A percentile compares a stretch with the other conserved stretches of the same genome.
phyloP scores from a whole-genome alignment of 2,329 filamentous ascomycete species.

The Aspergillus novofumigatus region DNA sequence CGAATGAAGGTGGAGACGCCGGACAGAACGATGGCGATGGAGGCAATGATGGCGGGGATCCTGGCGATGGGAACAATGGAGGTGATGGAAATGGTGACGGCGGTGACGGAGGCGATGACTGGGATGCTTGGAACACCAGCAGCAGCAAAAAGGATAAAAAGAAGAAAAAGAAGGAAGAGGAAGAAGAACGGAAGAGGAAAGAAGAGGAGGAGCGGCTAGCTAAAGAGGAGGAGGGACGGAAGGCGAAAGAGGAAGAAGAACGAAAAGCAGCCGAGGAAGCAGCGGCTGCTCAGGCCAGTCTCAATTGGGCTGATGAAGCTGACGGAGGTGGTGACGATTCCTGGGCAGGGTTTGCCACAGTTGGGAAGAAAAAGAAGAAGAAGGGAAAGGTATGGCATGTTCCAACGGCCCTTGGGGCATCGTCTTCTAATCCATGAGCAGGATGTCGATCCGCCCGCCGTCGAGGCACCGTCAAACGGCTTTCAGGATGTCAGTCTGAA shows the following conservation, averaged over 20 bases:
- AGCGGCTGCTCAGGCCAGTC: constrained; percentile 23
- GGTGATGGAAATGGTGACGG: constrained; percentile 25
- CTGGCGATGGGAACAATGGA: constrained; percentile 24
- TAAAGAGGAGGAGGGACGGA: constrained; percentile 26
- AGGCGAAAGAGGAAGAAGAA: constrained; percentile 25
- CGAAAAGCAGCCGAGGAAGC: constrained; percentile 23
- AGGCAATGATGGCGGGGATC: constrained; percentile 38
- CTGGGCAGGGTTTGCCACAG: constrained; percentile 48
- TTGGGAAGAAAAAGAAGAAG: constrained; percentile 56
- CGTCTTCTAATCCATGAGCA: constrained; percentile 6
- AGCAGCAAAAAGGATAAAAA: constrained; percentile 32
- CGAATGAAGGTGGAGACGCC: constrained; percentile 9
- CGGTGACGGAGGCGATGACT: constrained; percentile 34
- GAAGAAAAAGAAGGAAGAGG: constrained; percentile 31
- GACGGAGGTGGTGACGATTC: constrained; percentile 47
- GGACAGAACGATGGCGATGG: constrained; percentile 31
- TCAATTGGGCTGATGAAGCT: constrained; percentile 45
- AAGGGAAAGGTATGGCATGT: constrained; percentile 48
- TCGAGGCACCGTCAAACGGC: constrained; percentile 43
- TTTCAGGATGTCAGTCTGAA: constrained; percentile 68
- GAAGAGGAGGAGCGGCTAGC: constrained; percentile 23
- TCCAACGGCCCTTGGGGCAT: neutral
- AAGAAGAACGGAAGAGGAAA: constrained; percentile 27
- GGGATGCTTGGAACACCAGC: constrained; percentile 36
- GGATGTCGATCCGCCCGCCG: constrained; percentile 30